Evolutionary conservation across 805 yeast genomes (phyloP).

Genomic region (Wickerhamiella dianesei): DNA sequence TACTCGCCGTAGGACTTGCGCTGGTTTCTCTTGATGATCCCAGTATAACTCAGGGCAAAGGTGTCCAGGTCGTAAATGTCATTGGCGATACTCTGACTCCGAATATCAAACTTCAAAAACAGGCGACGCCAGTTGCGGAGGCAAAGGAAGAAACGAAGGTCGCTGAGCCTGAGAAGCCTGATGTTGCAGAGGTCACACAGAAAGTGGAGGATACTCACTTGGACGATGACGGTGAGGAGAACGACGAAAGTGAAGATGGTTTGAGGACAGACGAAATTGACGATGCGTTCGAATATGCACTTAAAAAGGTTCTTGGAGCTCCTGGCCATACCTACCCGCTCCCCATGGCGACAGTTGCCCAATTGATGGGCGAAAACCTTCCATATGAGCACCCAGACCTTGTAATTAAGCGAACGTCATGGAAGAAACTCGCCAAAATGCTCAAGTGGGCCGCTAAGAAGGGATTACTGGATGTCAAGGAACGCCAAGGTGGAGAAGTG

Average conservation of each 20-base stretch:
- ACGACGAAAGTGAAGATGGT: slow-evolving; percentile 7
- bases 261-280: slow-evolving; percentile 24
- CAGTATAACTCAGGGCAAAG: slow-evolving; percentile 61
- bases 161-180: slow-evolving; percentile 8
- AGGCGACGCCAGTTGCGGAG: slow-evolving; percentile 23
- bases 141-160: slow-evolving; percentile 9
- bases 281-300: slow-evolving; percentile 54
- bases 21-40: slow-evolving; percentile 33
- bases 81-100: slow-evolving; percentile 50
- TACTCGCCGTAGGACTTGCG: slow-evolving; percentile 18
- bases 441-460: slow-evolving; percentile 76
- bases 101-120: slow-evolving; percentile 35
- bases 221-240: slow-evolving; percentile 3
- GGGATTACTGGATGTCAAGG: slow-evolving; percentile 55
- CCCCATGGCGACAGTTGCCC: slow-evolving; percentile 48
- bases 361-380: slow-evolving; percentile 58
- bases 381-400: slow-evolving; percentile 34
- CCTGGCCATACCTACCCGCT: slow-evolving; percentile 39
- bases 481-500: slow-evolving; percentile 69
- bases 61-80: slow-evolving; percentile 58
- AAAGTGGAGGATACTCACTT: slow-evolving; percentile 1
- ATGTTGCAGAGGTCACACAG: slow-evolving; percentile 2
- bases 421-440: slow-evolving; percentile 81
- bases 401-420: slow-evolving; percentile 58
- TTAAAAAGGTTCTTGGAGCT: slow-evolving; percentile 51